Conservation (phyloP, 176 grass and related monocot genomes). For the Zizania latifolia region DNA sequence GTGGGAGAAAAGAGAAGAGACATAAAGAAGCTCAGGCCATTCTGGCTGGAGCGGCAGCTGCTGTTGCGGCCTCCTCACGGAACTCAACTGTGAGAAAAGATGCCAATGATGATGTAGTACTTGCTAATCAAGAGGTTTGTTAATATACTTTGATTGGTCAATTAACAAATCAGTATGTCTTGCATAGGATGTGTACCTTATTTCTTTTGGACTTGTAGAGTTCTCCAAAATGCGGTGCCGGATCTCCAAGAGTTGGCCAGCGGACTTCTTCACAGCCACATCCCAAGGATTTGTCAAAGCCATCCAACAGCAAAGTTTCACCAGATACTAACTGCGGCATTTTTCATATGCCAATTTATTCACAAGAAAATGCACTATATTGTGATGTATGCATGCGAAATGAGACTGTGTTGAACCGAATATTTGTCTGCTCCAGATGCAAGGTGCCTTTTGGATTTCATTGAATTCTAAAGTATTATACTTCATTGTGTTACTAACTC, state of each 20-base stretch:
- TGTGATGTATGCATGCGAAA: conserved; percentile 87
- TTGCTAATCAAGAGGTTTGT: conserved; percentile 58
- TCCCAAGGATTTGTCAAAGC: conserved; percentile 53
- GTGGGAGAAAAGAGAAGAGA: conserved; percentile 89
- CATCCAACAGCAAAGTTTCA: conserved; percentile 51
- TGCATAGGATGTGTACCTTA: conserved; percentile 5
- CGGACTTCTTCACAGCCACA: conserved; percentile 26
- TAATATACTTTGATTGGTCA: conserved; percentile 9
- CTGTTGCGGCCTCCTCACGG: conserved; percentile 68
- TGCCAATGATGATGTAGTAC: conserved; percentile 43
- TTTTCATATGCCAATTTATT: conserved; percentile 75
- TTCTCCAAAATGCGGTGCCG: conserved; percentile 39
- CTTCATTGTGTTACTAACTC: conserved; percentile 23
- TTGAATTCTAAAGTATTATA: conserved; percentile 9
- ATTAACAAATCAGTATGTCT: background rate
- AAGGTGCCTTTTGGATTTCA: conserved; percentile 46
- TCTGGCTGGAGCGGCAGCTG: conserved; percentile 83
- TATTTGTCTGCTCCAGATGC: conserved; percentile 96
- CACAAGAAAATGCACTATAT: conserved; percentile 68
- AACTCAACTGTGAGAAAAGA: conserved; percentile 79
- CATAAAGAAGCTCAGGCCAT: conserved; percentile 97
- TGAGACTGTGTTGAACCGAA: conserved; percentile 75
- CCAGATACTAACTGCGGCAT: conserved; percentile 49
- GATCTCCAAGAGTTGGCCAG: conserved; percentile 45
- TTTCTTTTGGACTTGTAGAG: conserved; percentile 27